Evolutionary conservation across 2,329 filamentous ascomycete genomes (phyloP).

Genomic region (Sclerotiophoma versabilis): DNA sequence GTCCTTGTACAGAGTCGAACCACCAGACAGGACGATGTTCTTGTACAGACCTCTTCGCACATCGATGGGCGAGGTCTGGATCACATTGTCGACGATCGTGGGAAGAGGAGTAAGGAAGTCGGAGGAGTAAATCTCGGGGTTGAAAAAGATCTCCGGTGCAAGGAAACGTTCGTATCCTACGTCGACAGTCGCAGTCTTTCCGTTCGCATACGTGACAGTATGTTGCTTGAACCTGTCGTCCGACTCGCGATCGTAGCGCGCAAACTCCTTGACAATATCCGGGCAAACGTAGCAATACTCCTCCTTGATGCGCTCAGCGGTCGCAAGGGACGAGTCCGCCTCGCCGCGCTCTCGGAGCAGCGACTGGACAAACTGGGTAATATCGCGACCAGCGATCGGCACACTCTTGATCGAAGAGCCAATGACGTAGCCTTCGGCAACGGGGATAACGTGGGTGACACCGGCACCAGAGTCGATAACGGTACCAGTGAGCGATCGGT

Average conservation of each 20-base stretch:
- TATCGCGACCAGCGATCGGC: conserved; percentile 95
- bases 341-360: conserved; percentile 95
- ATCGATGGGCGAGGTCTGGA: conserved; percentile 97
- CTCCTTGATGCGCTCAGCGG: conserved; percentile 97
- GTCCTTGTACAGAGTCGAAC: conserved; percentile 97
- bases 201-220: conserved; percentile 83
- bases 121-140: conserved; percentile 98
- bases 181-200: conserved; percentile 83
- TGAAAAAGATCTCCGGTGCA: conserved; percentile 99
- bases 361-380: conserved; percentile 98
- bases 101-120: conserved; percentile 97
- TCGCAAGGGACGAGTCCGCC: conserved; percentile 95
- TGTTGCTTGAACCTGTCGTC: conserved; percentile 87
- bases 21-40: conserved; percentile 98
- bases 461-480: conserved; percentile 99
- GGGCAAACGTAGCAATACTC: conserved; percentile 98
- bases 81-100: conserved; percentile 92
- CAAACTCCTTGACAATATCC: conserved; percentile 98
- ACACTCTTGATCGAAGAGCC: conserved; percentile 99
- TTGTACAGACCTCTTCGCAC: conserved; percentile 97
- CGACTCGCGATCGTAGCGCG: conserved; percentile 90
- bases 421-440: conserved; percentile 98
- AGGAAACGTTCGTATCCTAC: conserved; percentile 98
- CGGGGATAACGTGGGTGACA: conserved; percentile 98
- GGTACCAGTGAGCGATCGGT: conserved; percentile 93